These are phyloP conservation scores for Phytophthora cactorum DNA, from an alignment of 352 stramenopile species.

Conservation along the genomic window DNA sequence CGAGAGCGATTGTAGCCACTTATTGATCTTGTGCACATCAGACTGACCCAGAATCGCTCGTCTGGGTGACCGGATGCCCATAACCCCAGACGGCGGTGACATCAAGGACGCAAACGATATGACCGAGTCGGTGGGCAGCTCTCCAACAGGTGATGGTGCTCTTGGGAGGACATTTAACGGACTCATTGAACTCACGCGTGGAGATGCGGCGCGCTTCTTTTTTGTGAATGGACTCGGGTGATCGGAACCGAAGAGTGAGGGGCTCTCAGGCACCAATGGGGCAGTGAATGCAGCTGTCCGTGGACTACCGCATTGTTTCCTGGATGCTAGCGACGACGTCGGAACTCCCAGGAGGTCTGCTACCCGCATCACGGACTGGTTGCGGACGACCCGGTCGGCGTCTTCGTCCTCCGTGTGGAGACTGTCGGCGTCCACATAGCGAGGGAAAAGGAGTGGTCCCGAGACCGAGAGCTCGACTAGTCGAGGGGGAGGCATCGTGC, in stretches of 20 bases:
- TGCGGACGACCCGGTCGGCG: slow-evolving; percentile 9
- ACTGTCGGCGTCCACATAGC: slow-evolving; percentile 37
- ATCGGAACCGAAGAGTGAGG: not conserved
- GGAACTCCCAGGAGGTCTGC: slow-evolving; percentile 16
- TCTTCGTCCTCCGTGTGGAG: slow-evolving; percentile 19
- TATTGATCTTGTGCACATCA: slow-evolving; percentile 68
- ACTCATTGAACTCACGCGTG: slow-evolving; percentile 24
- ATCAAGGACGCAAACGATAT: slow-evolving; percentile 15
- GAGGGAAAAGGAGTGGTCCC: slow-evolving; percentile 22
- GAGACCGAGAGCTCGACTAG: slow-evolving; percentile 3
- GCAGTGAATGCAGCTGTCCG: slow-evolving; percentile 12
- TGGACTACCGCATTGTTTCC: slow-evolving; percentile 22
- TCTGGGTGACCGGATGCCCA: slow-evolving; percentile 16
- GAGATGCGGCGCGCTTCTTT: slow-evolving; percentile 18
- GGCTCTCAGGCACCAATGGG: not conserved
- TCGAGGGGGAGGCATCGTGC: slow-evolving; percentile 11
- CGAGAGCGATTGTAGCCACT: slow-evolving; percentile 64
- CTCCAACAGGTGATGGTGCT: slow-evolving; percentile 43
- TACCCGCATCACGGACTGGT: slow-evolving; percentile 25
- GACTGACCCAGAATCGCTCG: slow-evolving; percentile 45
- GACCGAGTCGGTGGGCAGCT: slow-evolving; percentile 37
- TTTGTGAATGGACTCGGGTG: slow-evolving; percentile 16
- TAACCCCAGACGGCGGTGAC: slow-evolving; percentile 6
- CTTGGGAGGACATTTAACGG: slow-evolving; percentile 23
- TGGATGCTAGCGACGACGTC: not conserved